Percentiles rank a stretch among this genome's conserved stretches.
Evolutionary conservation across 2,329 filamentous ascomycete genomes (phyloP).

Genomic region (Aspergillus transmontanensis): DNA sequence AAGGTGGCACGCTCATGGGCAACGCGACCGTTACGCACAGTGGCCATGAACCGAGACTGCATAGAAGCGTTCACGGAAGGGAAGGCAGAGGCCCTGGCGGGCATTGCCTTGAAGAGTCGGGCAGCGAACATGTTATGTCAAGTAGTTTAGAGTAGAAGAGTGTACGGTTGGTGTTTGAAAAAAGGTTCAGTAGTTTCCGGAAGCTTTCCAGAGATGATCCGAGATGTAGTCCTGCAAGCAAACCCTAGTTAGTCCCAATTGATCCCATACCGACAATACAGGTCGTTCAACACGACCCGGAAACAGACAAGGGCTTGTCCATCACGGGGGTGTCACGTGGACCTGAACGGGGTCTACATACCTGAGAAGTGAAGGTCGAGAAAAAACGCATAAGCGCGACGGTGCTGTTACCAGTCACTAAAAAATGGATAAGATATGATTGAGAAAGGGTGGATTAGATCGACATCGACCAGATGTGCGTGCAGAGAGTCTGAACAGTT

Average conservation of each 20-base stretch:
- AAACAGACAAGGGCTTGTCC: not conserved
- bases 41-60: constrained; percentile 59
- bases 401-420: constrained; percentile 41
- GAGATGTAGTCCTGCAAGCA: constrained; percentile 63
- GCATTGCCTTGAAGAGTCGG: constrained; percentile 56
- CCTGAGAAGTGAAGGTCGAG: constrained; percentile 86
- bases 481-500: constrained; percentile 9
- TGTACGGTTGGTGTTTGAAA: not conserved
- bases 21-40: constrained; percentile 71
- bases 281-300: not conserved
- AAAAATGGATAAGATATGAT: constrained; percentile 8
- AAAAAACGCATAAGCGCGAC: constrained; percentile 81
- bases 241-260: constrained; percentile 9
- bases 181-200: constrained; percentile 56
- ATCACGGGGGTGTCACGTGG: not conserved
- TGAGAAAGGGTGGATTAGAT: constrained; percentile 24
- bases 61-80: constrained; percentile 39
- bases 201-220: constrained; percentile 71
- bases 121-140: constrained; percentile 55
- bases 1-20: constrained; percentile 83
- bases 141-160: constrained; percentile 13
- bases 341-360: constrained; percentile 46
- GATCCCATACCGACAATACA: not conserved
- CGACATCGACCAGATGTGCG: constrained; percentile 25
- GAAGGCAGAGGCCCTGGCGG: constrained; percentile 50